Evolutionary conservation across 805 yeast genomes (phyloP).

Genomic region (Tetrapisispora nanseiensis): DNA sequence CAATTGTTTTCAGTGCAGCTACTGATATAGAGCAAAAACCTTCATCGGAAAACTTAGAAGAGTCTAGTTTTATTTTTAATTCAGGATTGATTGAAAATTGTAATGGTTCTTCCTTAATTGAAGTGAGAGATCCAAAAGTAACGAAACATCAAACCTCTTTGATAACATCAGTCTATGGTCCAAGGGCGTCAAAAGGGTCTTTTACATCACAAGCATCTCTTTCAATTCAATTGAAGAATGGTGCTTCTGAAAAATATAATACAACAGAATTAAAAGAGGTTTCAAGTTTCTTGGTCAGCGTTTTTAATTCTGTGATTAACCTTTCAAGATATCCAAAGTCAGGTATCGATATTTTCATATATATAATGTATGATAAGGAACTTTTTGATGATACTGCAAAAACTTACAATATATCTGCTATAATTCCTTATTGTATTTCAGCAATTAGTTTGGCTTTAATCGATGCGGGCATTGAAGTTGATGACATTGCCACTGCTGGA

Average conservation of each 20-base stretch:
- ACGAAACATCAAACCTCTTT: constrained; percentile 33
- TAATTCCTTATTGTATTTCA: constrained; percentile 32
- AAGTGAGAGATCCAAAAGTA: constrained; percentile 34
- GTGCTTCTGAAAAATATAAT: constrained; percentile 20
- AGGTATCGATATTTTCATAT: constrained; percentile 67
- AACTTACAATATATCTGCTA: constrained; percentile 27
- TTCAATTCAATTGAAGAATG: constrained; percentile 40
- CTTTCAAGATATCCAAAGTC: constrained; percentile 81
- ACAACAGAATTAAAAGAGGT: constrained; percentile 31
- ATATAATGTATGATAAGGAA: constrained; percentile 37
- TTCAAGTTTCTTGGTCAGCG: constrained; percentile 33
- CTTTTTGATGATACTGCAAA: constrained; percentile 19
- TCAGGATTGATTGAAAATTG: constrained; percentile 61
- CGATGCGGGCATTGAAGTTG: constrained; percentile 74
- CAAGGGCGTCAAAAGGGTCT: constrained; percentile 72
- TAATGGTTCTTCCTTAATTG: constrained; percentile 77
- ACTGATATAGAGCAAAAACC: constrained; percentile 7
- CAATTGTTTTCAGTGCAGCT: constrained; percentile 32
- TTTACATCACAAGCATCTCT: constrained; percentile 58
- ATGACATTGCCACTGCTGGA: constrained; percentile 67
- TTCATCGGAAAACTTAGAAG: constrained; percentile 5
- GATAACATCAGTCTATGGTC: constrained; percentile 74
- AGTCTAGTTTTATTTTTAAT: constrained; percentile 38
- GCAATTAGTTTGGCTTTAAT: constrained; percentile 61
- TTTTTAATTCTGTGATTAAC: constrained; percentile 31